Conservation (phyloP, 306 rosid genomes). For the Crataegus laevigata region DNA sequence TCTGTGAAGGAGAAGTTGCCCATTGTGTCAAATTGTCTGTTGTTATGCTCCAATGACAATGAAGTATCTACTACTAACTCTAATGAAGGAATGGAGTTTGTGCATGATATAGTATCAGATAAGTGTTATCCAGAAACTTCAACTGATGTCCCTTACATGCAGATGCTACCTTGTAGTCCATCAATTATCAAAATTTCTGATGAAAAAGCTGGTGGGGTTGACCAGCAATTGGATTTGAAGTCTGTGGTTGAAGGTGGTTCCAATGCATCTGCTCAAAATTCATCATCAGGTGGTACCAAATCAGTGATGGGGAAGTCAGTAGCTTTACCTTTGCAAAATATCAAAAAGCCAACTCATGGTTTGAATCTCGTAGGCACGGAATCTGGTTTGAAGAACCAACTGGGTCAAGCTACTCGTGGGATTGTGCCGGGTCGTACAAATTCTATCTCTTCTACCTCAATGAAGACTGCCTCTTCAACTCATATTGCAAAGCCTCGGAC, state of each 20-base stretch:
- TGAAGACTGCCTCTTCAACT: slow-evolving; percentile 39
- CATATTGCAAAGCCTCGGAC: slow-evolving; percentile 49
- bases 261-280: slow-evolving; percentile 18
- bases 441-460: slow-evolving; percentile 25
- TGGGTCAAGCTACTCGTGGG: slow-evolving; percentile 21
- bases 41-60: slow-evolving; percentile 22
- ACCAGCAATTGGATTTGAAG: slow-evolving; percentile 21
- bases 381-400: slow-evolving; percentile 38
- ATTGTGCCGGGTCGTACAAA: slow-evolving; percentile 28
- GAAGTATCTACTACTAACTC: slow-evolving; percentile 33
- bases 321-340: slow-evolving; percentile 35
- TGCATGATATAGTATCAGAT: slow-evolving; percentile 26
- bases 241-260: slow-evolving; percentile 35
- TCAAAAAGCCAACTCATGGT: slow-evolving; percentile 34
- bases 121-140: slow-evolving; percentile 35
- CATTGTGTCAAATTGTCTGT: slow-evolving; percentile 21
- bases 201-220: slow-evolving; percentile 32
- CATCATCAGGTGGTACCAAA: slow-evolving; percentile 9
- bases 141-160: slow-evolving; percentile 28
- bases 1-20: slow-evolving; percentile 35
- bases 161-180: slow-evolving; percentile 19
- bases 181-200: slow-evolving; percentile 12
- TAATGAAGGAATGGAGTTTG: slow-evolving; percentile 36
- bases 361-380: slow-evolving; percentile 18
- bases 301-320: slow-evolving; percentile 26